These are phyloP conservation scores for Lichina pygmaea DNA, from an alignment of 495 filamentous ascomycete genomes.

Conservation along the genomic window DNA sequence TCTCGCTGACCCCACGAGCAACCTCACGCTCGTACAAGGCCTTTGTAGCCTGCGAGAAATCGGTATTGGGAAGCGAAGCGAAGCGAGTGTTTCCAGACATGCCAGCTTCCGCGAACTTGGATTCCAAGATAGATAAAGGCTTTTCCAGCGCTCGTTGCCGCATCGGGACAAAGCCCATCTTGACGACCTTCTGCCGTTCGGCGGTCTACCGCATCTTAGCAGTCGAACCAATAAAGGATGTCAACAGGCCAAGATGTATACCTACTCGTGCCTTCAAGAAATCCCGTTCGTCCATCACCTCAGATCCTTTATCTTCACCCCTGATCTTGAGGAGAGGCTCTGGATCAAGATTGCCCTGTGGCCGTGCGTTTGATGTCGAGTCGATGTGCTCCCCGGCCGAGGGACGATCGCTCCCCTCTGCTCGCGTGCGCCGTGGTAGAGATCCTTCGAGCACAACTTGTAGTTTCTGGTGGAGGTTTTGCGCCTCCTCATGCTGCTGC, in stretches of 20 bases:
- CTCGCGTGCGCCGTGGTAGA: background rate
- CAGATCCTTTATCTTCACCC: slow-evolving; percentile 36
- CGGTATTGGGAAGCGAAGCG: slow-evolving; percentile 45
- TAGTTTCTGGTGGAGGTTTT: slow-evolving; percentile 28
- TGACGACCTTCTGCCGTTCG: slow-evolving; percentile 35
- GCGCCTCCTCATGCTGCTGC: slow-evolving; percentile 45
- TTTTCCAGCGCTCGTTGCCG: slow-evolving; percentile 19
- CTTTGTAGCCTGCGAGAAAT: slow-evolving; percentile 77
- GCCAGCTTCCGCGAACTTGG: slow-evolving; percentile 12
- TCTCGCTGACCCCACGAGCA: slow-evolving; percentile 71
- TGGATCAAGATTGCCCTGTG: slow-evolving; percentile 24
- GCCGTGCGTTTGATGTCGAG: too few relatives aligned
- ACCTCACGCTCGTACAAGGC: slow-evolving; percentile 83
- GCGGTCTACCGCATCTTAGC: slow-evolving; percentile 14
- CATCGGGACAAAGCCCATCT: slow-evolving; percentile 41
- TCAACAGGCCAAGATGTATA: slow-evolving; percentile 4
- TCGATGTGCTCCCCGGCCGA: too few relatives aligned
- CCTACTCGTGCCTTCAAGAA: slow-evolving; percentile 33
- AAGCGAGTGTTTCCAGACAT: slow-evolving; percentile 38
- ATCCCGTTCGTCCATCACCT: slow-evolving; percentile 29
- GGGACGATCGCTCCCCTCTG: background rate
- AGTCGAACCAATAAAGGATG: background rate
- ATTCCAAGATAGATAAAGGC: slow-evolving; percentile 2
- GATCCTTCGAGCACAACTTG: slow-evolving; percentile 9
- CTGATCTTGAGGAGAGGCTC: slow-evolving; percentile 43